A percentile compares a stretch with the other conserved stretches of the same genome.
Evolutionary conservation across 306 rosid species (phyloP).

Genomic region (Alnus glutinosa): DNA sequence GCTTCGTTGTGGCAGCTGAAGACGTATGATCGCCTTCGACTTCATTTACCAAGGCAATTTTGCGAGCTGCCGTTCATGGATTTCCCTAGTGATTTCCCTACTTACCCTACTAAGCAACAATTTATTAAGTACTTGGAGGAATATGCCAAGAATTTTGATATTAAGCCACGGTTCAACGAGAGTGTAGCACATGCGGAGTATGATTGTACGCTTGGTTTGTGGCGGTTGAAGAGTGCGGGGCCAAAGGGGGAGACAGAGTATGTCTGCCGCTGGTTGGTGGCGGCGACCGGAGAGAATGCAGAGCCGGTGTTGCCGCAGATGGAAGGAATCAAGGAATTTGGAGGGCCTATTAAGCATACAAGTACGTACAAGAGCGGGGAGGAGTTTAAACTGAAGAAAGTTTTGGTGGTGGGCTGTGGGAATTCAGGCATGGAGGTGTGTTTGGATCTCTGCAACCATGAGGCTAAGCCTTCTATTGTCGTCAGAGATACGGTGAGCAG

Average conservation of each 20-base stretch:
- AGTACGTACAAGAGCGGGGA: slow-evolving; percentile 70
- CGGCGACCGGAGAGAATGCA: slow-evolving; percentile 89
- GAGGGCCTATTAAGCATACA: slow-evolving; percentile 56
- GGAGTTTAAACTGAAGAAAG: slow-evolving; percentile 57
- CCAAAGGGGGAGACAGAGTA: slow-evolving; percentile 35
- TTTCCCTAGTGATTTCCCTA: slow-evolving; percentile 63
- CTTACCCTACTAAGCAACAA: slow-evolving; percentile 76
- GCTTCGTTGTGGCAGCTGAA: slow-evolving; percentile 84
- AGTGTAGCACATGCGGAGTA: slow-evolving; percentile 50
- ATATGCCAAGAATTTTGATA: slow-evolving; percentile 49
- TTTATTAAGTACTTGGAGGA: slow-evolving; percentile 55
- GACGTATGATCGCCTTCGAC: slow-evolving; percentile 71
- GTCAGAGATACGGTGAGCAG: slow-evolving; percentile 74
- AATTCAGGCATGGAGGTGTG: slow-evolving; percentile 96
- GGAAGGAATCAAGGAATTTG: slow-evolving; percentile 54
- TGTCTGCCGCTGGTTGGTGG: slow-evolving; percentile 68
- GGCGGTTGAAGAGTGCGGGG: slow-evolving; percentile 43
- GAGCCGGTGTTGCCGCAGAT: slow-evolving; percentile 70
- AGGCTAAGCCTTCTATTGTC: slow-evolving; percentile 73
- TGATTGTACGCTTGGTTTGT: slow-evolving; percentile 44
- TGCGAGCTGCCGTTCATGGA: slow-evolving; percentile 67
- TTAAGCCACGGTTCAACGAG: slow-evolving; percentile 59
- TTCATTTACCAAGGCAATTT: slow-evolving; percentile 76
- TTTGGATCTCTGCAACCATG: slow-evolving; percentile 76
- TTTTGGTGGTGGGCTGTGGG: slow-evolving; percentile 94